A percentile compares a stretch with the other conserved stretches of the same genome.
Conservation (phyloP, 352 stramenopile species). For the Phytophthora citrophthora region DNA sequence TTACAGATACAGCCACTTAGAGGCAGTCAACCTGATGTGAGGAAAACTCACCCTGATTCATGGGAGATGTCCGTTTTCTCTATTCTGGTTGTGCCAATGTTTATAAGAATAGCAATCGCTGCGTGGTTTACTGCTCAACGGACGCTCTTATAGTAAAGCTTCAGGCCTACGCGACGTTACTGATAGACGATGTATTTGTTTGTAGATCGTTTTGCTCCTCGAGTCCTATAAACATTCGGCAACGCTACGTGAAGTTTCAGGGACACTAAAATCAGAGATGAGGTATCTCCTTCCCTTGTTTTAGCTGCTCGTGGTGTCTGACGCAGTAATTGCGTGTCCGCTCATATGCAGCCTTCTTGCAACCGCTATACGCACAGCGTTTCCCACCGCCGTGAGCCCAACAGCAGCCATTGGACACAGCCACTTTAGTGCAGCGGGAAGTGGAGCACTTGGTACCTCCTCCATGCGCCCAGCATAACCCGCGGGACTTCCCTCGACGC, state of each 20-base stretch:
- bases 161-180: no score
- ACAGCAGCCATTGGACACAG: conserved; percentile 47
- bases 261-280: neutral
- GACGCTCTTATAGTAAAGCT: no score
- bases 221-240: no score
- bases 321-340: conserved; percentile 50
- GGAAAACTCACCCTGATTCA: neutral
- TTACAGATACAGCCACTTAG: neutral
- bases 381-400: conserved; percentile 55
- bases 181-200: no score
- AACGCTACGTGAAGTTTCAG: neutral
- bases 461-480: conserved; percentile 54
- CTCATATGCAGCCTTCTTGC: conserved; percentile 43
- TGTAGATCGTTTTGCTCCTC: no score
- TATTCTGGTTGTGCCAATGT: no score
- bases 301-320: conserved; percentile 36
- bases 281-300: neutral
- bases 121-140: no score
- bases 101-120: no score
- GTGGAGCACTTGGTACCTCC: conserved; percentile 46
- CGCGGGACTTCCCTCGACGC: conserved; percentile 50
- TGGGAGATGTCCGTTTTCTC: neutral
- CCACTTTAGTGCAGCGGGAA: conserved; percentile 38
- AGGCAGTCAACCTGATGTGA: conserved; percentile 3
- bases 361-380: conserved; percentile 37